Base-by-base conservation (phyloP, 2,329 filamentous ascomycete species). In the Neoscytalidium dimidiatum region DNA sequence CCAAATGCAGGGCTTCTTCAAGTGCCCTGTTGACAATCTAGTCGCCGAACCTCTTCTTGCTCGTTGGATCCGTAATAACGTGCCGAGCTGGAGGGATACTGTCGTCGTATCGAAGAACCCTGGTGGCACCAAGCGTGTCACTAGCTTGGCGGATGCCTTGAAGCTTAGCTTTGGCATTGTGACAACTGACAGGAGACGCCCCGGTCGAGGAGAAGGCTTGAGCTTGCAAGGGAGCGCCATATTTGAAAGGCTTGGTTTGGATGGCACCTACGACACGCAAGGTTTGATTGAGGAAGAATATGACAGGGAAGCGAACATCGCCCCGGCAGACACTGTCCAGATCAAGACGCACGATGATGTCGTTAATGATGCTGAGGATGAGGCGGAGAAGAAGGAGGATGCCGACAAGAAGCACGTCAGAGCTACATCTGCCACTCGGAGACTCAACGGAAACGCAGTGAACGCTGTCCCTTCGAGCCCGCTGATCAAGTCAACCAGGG, bases 1-100 rank as follows among this genome's bases (percentile, higher is more conserved):
- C n/a, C 95, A 98, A 82, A 98, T 98, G 92, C 95, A 99, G 81
- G 95, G 95, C 66, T 99, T 99, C 82, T 99, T 99, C 85, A 92
- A 92, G 74, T 97, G 94, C 71, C 95, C 95, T 0, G 94, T 99
- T 66, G 95, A 99, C 79, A 98, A 99, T 75, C 88, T 99, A 62
- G 92, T 97, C 72, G 95, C 95, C 60, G 95, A 99, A 78, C 94
- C 95, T 17, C 86, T 98, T 68, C 92, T 99, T 73, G 93, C 94
- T 62, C 91, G 92, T 71, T 99, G 95, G 95, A 96, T 99, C 72
- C 90, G 90, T 67, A 88, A 90, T 77, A 95, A 97, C 74, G 90
- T 99, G 43, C 84, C 87, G 14, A 88, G 91, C 69, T 99, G 95
- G 95, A 88, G 85, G 67, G 90, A 97, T 70, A 93, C 92, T 9